Conservation (phyloP, 2,329 filamentous ascomycete genomes). For the Ophiocordyceps australis region DNA sequence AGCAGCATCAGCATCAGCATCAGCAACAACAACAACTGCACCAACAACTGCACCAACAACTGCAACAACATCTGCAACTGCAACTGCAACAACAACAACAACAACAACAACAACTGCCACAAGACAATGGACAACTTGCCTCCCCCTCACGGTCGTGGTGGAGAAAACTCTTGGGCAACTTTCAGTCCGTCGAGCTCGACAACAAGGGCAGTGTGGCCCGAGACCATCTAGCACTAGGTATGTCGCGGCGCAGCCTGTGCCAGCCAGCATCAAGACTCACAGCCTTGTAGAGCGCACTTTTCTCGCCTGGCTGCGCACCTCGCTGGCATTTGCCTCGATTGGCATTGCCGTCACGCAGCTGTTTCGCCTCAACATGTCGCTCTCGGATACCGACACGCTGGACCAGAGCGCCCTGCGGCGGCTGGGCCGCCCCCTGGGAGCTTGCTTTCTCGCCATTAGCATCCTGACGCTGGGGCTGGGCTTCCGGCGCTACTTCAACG, state of each 20-base stretch:
- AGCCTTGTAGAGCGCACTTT: constrained; percentile 55
- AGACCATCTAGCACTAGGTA: constrained; percentile 67
- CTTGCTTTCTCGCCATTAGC: constrained; percentile 58
- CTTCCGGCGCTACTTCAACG: constrained; percentile 62
- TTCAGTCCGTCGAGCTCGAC: constrained; percentile 55
- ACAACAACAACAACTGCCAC: constrained; percentile 4
- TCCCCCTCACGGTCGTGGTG: constrained; percentile 24
- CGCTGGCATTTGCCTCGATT: constrained; percentile 64
- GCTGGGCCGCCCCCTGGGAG: constrained; percentile 56
- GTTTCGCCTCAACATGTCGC: constrained; percentile 60
- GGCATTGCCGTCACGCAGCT: constrained; percentile 73
- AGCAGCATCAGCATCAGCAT: no score
- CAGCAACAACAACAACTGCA: no score
- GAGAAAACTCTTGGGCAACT: constrained; percentile 24
- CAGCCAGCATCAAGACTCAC: background rate
- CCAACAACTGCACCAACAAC: no score
- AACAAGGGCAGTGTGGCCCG: constrained; percentile 73
- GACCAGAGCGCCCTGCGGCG: constrained; percentile 31
- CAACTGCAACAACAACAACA: no score
- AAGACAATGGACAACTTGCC: constrained; percentile 1
- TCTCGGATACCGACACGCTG: constrained; percentile 17
- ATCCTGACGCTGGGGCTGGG: constrained; percentile 60
- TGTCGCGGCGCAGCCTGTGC: constrained; percentile 2
- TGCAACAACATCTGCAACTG: no score
- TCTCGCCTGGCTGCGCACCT: constrained; percentile 70